Base-by-base conservation (phyloP, 345 rosid species). In the Jatropha curcas region DNA sequence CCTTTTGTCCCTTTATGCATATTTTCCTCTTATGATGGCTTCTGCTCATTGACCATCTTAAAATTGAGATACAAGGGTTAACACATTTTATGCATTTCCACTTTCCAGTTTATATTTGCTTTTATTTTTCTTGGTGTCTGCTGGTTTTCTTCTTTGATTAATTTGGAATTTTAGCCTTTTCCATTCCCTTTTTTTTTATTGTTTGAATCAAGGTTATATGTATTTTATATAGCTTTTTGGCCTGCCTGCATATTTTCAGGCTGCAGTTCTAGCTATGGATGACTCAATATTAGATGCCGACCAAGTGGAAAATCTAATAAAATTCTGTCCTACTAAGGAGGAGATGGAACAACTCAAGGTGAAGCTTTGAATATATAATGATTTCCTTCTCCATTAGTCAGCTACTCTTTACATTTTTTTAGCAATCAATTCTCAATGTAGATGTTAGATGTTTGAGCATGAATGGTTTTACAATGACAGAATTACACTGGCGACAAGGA, bases 291-390 rank as follows among this genome's bases (percentile, higher is more conserved):
- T 96, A 83, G 97, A 96, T 84, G 90, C 83, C 82, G 99, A 96
- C 81, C 99, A 96, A 79, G 94, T 96, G 79, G 99, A 96, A 56
- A 96, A 96, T 84, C 97, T 96, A 76, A 93, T 93, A 79, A 96
- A 96, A 67, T 93, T 93, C 81, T 96, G 98, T 72, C 99, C 98
- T 34, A 93, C 98, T 9, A 96, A 96, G 80, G 99, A 96, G 84
- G 99, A 96, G 88, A 93, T 93, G 97, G 99, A 95, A 79, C 88
- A 81, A 79, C 92, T 95, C 46, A 95, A 95, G 99, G 99, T 95
- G 70, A 79, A 64, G 51, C 48, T 77, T 70, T 83, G 45, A 59
- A 74, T 60, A 62, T 72, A 24, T 67, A 8, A 31, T 60, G 53
- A 64, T 67, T 78, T n/a, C n/a, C n/a, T n/a, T n/a, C n/a, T n/a